These are phyloP conservation scores for Aspergillus bridgeri DNA, from an alignment of 495 filamentous ascomycete genomes.

Conservation along the genomic window DNA sequence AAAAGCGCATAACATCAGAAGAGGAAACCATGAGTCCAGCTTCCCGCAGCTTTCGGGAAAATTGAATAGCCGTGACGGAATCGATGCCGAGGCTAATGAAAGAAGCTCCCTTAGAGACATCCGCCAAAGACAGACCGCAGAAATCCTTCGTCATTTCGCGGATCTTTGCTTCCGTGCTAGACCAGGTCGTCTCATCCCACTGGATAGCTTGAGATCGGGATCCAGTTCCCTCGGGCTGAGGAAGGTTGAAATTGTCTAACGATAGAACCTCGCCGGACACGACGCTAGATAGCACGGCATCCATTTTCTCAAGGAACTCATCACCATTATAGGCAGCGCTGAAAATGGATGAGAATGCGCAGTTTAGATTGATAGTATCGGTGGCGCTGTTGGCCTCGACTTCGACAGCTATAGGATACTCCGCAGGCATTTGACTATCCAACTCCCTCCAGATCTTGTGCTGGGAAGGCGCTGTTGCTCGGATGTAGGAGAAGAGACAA, in stretches of 20 bases:
- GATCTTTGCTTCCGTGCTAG: constrained; percentile 19
- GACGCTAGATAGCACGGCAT: constrained; percentile 27
- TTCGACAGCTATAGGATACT: constrained; percentile 35
- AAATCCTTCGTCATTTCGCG: constrained; percentile 17
- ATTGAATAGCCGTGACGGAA: constrained; percentile 35
- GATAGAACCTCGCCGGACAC: constrained; percentile 22
- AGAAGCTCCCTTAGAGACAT: constrained; percentile 27
- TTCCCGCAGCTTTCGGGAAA: constrained; percentile 26
- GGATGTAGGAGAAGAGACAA: constrained; percentile 37
- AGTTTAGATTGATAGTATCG: constrained; percentile 20
- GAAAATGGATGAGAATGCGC: constrained; percentile 22
- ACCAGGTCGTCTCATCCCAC: constrained; percentile 26
- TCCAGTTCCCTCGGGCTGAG: constrained; percentile 3
- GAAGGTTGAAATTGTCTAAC: constrained; percentile 20
- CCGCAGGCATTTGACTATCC: constrained; percentile 31
- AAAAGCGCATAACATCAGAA: constrained; percentile 33
- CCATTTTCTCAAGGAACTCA: constrained; percentile 31
- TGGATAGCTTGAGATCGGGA: background rate
- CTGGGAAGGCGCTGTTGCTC: constrained; percentile 8
- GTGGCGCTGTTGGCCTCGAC: constrained; percentile 23
- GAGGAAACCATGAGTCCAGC: constrained; percentile 26
- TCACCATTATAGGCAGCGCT: constrained; percentile 16
- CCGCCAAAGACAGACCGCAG: constrained; percentile 12
- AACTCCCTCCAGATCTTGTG: constrained; percentile 27
- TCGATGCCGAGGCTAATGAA: constrained; percentile 36